These are phyloP conservation scores for Picea sitchensis DNA, from an alignment of 75 land plant species.

Conservation along the genomic window DNA sequence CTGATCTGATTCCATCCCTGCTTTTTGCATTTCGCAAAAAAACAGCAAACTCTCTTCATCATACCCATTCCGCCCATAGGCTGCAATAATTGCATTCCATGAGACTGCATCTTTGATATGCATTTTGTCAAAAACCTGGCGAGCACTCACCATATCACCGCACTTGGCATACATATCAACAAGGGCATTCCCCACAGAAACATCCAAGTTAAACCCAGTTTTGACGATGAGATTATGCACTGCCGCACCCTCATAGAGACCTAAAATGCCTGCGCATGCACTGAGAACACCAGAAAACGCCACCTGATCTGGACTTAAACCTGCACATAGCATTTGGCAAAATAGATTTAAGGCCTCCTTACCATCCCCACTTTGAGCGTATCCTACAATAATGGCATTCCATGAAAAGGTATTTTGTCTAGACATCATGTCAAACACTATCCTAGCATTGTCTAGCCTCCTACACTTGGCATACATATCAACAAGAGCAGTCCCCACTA, in stretches of 20 bases:
- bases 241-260: slow-evolving; percentile 11
- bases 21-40: slow-evolving; percentile 25
- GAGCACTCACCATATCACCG: slow-evolving; percentile 9
- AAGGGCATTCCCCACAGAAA: slow-evolving; percentile 23
- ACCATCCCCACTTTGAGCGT: slow-evolving; percentile 17
- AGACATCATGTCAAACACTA: slow-evolving; percentile 46
- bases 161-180: slow-evolving; percentile 38
- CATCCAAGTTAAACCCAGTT: slow-evolving; percentile 8
- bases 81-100: slow-evolving; percentile 41
- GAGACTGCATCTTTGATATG: slow-evolving; percentile 26
- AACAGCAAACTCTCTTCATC: slow-evolving; percentile 14
- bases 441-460: slow-evolving; percentile 20
- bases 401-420: slow-evolving; percentile 45
- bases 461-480: slow-evolving; percentile 67
- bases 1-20: slow-evolving; percentile 20
- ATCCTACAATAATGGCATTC: slow-evolving; percentile 32
- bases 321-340: slow-evolving; percentile 15
- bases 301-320: slow-evolving; percentile 19
- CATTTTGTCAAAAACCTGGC: not conserved
- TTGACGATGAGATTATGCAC: slow-evolving; percentile 20
- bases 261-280: slow-evolving; percentile 12
- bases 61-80: slow-evolving; percentile 19
- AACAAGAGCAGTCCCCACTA: slow-evolving; percentile 52
- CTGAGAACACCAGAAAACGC: slow-evolving; percentile 22
- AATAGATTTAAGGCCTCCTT: slow-evolving; percentile 24